Evolutionary conservation across 768 basidiomycete genomes (phyloP), one percentile per base, ranked within the genome.

Genomic region (Ephemerocybe angulata): DNA sequence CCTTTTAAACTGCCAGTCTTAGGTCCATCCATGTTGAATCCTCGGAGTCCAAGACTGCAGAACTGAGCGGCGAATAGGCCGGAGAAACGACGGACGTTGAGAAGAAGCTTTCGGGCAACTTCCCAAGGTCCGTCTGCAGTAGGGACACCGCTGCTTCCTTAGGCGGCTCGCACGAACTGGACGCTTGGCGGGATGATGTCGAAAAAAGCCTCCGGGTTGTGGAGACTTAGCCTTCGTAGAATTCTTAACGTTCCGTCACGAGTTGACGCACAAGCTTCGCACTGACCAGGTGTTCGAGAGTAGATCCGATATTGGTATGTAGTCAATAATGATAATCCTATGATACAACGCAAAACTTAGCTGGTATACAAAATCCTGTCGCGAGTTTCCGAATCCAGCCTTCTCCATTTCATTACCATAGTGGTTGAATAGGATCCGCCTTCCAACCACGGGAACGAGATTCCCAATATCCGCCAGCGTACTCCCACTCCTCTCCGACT

Each of bases 381-480:
- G n/a, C n/a, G n/a, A 31, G 19, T 15, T 31, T 17, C 31, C n/a
- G 17, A 31, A n/a, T 42, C 29, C 52, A 53, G 19, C 7, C 15
- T 21, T 21, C 22, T 21, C 12, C 25, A 27, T 24, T 17, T 22
- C 6, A 48, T 83, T 73, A 90, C 89, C 89, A 91, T 35, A 91
- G 72, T 11, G 83, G 70, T 53, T 76, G 70, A 42, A 81, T 67
- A 5, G 65, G 54, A 11, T 69, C 68, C 43, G 70, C 75, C 62
- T 81, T 83, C 88, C 88, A 92, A 38, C 82, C 79, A 44, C 71
- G 76, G 50, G 76, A 74, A 60, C 87, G 78, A 30, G 80, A 77
- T 62, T 93, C 90, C 91, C 91, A 93, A 65, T 93, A 93, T 15
- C 86, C 88, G 35, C 92, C 90, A 21, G 61, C 67, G 63, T 92